Evolutionary conservation across 768 basidiomycete genomes (phyloP).

Genomic region (Xerocomellus chrysenteron): DNA sequence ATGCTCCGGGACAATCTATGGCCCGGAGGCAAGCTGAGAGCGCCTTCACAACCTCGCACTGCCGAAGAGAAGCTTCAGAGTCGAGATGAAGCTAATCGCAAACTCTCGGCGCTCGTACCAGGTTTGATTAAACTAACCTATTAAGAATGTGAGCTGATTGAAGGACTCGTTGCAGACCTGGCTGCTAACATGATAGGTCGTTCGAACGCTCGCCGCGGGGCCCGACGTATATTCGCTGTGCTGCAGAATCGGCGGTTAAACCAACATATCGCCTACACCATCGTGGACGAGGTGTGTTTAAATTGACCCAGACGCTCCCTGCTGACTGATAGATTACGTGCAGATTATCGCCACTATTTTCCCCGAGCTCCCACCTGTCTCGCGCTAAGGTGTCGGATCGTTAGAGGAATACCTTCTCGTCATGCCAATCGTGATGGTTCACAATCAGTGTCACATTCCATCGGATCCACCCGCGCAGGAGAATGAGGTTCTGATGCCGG

Average conservation of each 20-base stretch:
- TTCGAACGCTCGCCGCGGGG: conserved; percentile 90
- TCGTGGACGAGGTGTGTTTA: conserved; percentile 79
- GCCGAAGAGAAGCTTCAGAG: conserved; percentile 78
- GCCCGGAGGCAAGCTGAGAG: conserved; percentile 78
- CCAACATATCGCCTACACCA: conserved; percentile 86
- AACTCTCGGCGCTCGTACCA: conserved; percentile 87
- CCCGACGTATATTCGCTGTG: conserved; percentile 89
- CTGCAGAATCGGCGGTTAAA: conserved; percentile 93
- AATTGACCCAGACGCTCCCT: not conserved
- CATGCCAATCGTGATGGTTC: not conserved
- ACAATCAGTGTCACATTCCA: not conserved
- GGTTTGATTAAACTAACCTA: conserved; percentile 45
- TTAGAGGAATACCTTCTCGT: not conserved
- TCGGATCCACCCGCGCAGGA: conserved; percentile 17
- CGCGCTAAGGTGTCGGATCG: conserved; percentile 1
- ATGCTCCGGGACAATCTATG: conserved; percentile 76
- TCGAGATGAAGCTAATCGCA: conserved; percentile 84
- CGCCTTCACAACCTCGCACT: conserved; percentile 63
- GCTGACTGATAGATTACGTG: conserved; percentile 3
- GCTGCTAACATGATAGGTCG: conserved; percentile 99
- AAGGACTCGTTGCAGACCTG: conserved; percentile 54
- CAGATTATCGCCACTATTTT: conserved; percentile 63
- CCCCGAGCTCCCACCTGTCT: conserved; percentile 42
- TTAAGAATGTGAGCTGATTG: not conserved
- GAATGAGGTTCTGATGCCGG: conserved; percentile 5